Percentiles rank a stretch among this genome's conserved stretches.
Conservation (phyloP, 192 early-diverging fungal genomes). For the Coemansia sp. region DNA sequence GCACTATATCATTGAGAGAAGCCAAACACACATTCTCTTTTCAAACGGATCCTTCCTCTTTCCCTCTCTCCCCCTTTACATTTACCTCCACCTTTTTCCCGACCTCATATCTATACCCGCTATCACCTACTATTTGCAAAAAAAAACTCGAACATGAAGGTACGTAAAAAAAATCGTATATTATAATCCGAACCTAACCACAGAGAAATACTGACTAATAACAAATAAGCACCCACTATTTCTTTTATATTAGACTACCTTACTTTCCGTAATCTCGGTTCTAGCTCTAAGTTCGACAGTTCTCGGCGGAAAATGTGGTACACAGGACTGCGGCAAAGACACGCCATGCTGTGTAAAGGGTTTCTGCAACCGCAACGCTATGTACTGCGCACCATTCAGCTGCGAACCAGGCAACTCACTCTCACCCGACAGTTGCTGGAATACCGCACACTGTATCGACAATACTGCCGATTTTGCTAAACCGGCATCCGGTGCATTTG, state of each 20-base stretch:
- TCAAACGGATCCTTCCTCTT: not conserved
- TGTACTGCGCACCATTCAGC: conserved; percentile 48
- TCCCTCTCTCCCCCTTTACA: no score
- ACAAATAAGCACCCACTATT: not conserved
- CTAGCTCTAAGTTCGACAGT: conserved; percentile 16
- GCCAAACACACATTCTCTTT: not conserved
- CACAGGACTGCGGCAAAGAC: conserved; percentile 39
- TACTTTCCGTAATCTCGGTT: conserved; percentile 8
- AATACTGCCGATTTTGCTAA: conserved; percentile 32
- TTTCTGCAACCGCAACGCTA: conserved; percentile 50
- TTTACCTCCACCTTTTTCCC: not conserved
- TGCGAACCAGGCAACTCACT: conserved; percentile 55
- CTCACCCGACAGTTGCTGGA: conserved; percentile 41
- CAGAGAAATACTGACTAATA: not conserved
- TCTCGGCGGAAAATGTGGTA: conserved; percentile 30
- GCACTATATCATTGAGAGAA: not conserved
- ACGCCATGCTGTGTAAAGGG: conserved; percentile 59
- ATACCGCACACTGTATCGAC: conserved; percentile 50
- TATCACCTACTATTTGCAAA: not conserved
- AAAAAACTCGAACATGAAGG: not conserved
- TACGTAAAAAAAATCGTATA: not conserved
- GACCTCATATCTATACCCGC: not conserved
- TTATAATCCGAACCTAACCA: not conserved
- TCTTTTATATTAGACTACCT: conserved; percentile 6
- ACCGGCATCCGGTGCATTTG: conserved; percentile 19